phyloP scores from a whole-genome alignment of 441 rosid genomes.

The Geranium incanum region DNA sequence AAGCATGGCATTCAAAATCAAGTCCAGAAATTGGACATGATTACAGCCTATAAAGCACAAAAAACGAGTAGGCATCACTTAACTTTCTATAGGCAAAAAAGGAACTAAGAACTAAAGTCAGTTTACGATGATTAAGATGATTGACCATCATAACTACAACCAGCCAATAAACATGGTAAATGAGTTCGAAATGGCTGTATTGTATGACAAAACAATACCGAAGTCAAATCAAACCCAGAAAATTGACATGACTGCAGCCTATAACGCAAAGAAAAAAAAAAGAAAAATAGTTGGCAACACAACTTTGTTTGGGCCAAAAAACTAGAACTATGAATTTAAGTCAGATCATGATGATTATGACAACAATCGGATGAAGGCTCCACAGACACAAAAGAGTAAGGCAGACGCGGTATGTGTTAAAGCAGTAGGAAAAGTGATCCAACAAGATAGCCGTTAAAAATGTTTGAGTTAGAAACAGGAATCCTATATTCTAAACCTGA shows the following conservation, averaged over 20 bases:
- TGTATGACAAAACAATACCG: too few species aligned
- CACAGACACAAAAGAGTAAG: conserved; percentile 1
- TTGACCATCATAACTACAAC: not conserved
- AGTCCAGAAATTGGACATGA: not conserved
- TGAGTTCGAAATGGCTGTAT: too few species aligned
- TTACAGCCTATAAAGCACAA: not conserved
- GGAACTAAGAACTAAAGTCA: not conserved
- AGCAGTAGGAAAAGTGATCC: not conserved
- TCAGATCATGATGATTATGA: too few species aligned
- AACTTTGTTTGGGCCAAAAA: too few species aligned
- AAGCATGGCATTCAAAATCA: not conserved
- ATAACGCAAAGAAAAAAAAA: too few species aligned
- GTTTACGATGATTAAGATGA: not conserved
- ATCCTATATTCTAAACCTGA: not conserved
- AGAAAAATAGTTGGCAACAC: too few species aligned
- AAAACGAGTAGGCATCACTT: not conserved
- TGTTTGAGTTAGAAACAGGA: not conserved
- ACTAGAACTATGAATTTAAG: too few species aligned
- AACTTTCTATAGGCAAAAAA: not conserved
- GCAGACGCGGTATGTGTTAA: not conserved
- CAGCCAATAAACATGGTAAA: not conserved
- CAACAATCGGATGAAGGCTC: not conserved
- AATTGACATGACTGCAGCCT: too few species aligned
- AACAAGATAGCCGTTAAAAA: not conserved
- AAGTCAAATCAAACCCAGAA: too few species aligned